phyloP scores from a whole-genome alignment of 345 rosid species.

The Salix koriyanagi region DNA sequence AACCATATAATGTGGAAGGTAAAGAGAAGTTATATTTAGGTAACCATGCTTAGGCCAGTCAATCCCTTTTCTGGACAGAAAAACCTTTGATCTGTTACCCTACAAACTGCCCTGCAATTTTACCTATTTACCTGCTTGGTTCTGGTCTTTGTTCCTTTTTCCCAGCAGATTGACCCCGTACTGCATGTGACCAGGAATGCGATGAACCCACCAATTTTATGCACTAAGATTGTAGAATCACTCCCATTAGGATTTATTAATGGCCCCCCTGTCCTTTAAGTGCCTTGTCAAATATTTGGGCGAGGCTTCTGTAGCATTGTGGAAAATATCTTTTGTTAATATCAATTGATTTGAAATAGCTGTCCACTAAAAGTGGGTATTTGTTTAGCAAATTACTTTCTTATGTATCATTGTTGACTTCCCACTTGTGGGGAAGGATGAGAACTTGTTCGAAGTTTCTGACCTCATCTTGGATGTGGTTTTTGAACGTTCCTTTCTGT shows the following conservation, averaged over 20 bases:
- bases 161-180: neutral
- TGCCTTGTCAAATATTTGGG: neutral
- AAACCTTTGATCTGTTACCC: neutral
- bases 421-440: neutral
- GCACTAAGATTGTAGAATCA: neutral
- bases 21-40: neutral
- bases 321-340: neutral
- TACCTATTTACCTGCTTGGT: neutral
- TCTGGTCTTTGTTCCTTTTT: neutral
- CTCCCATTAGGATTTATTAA: neutral
- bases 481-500: neutral
- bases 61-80: neutral
- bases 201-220: neutral
- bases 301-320: neutral
- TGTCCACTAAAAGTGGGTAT: neutral
- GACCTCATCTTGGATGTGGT: neutral
- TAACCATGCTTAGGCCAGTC: neutral
- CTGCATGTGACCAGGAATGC: neutral
- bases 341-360: neutral
- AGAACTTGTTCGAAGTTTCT: neutral
- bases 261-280: neutral
- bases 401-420: neutral
- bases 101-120: neutral
- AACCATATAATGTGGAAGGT: neutral
- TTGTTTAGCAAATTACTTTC: neutral